These are phyloP conservation scores for Anaeramoeba flamelloides DNA, from an alignment of 78 protist species.

Conservation along the genomic window DNA sequence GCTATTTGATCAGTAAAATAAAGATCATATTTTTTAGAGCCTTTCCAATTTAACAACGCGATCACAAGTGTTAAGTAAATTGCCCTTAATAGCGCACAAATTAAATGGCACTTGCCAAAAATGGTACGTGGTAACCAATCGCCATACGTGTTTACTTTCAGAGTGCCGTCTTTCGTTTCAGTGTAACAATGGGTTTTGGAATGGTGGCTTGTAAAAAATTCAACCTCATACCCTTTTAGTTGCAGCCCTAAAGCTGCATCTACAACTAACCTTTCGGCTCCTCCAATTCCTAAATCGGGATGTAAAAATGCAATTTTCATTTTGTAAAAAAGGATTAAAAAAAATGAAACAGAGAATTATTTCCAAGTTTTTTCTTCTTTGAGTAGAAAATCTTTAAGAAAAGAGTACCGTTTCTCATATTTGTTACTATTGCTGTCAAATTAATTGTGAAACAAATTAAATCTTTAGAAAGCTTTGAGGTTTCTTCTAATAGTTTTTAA, in stretches of 20 bases:
- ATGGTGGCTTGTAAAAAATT: slow-evolving; percentile 72
- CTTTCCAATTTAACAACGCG: background rate
- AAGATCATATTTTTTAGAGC: slow-evolving; percentile 22
- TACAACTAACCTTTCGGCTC: slow-evolving; percentile 90
- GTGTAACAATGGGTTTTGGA: slow-evolving; percentile 59
- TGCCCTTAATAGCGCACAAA: slow-evolving; percentile 61
- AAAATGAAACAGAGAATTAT: too few species aligned
- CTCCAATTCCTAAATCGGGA: slow-evolving; percentile 74
- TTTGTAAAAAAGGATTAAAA: too few species aligned
- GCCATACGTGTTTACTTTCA: slow-evolving; percentile 50
- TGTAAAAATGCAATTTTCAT: slow-evolving; percentile 46
- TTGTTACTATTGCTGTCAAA: too few species aligned
- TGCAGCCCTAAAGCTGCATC: slow-evolving; percentile 62
- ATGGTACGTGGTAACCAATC: slow-evolving; percentile 40
- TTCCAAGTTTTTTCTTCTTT: too few species aligned
- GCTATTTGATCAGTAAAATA: slow-evolving; percentile 59
- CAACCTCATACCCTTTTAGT: slow-evolving; percentile 39
- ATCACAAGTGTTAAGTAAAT: slow-evolving; percentile 36
- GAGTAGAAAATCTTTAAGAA: too few species aligned
- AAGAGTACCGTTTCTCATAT: too few species aligned
- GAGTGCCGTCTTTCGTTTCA: slow-evolving; percentile 55
- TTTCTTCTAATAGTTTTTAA: too few species aligned
- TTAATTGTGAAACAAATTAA: too few species aligned
- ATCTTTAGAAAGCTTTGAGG: too few species aligned
- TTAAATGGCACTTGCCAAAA: slow-evolving; percentile 38